Evolutionary conservation across 805 yeast species (phyloP).

Genomic region (Cephaloascus albidus): DNA sequence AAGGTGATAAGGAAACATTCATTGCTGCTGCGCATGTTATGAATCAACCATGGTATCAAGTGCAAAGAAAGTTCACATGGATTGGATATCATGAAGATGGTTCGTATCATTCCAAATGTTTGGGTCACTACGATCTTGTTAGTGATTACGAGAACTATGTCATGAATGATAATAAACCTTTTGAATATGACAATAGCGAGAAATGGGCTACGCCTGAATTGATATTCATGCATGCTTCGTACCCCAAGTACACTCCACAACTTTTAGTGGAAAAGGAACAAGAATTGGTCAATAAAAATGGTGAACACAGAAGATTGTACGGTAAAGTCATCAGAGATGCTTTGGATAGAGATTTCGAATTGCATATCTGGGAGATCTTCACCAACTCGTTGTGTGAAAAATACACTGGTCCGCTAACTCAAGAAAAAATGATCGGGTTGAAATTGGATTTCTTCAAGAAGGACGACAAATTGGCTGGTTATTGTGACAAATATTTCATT

Average conservation of each 20-base stretch:
- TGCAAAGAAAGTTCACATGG: constrained; percentile 33
- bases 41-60: constrained; percentile 41
- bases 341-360: constrained; percentile 26
- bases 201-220: constrained; percentile 10
- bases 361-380: constrained; percentile 27
- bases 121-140: constrained; percentile 28
- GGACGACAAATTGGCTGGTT: not conserved
- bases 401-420: constrained; percentile 10
- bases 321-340: constrained; percentile 9
- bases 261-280: constrained; percentile 11
- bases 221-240: constrained; percentile 49
- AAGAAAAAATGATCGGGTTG: constrained; percentile 2
- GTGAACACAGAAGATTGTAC: constrained; percentile 22
- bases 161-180: constrained; percentile 7
- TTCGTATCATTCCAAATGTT: constrained; percentile 32
- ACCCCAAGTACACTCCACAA: constrained; percentile 39
- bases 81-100: constrained; percentile 14
- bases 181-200: constrained; percentile 8
- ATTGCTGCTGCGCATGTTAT: constrained; percentile 56
- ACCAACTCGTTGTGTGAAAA: constrained; percentile 23
- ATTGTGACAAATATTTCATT: not conserved
- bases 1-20: constrained; percentile 76
- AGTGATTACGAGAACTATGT: constrained; percentile 14
- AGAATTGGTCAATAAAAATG: constrained; percentile 11
- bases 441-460: not conserved